These are phyloP conservation scores for Aspergillus glaucus DNA, from an alignment of 2,329 filamentous ascomycete species.

Conservation along the genomic window DNA sequence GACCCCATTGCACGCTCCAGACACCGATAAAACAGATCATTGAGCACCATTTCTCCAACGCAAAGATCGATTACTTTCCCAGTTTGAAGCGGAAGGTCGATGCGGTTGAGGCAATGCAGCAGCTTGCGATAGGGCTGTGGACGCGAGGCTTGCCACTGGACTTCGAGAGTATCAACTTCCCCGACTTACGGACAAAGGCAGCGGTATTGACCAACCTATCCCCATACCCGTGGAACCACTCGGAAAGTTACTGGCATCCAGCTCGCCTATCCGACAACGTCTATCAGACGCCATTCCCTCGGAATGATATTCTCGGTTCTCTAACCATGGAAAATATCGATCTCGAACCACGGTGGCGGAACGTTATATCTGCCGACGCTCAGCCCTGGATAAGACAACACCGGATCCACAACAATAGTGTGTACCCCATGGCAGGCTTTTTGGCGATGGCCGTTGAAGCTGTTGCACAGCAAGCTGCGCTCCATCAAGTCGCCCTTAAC, in stretches of 20 bases:
- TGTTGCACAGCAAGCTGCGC: constrained; percentile 21
- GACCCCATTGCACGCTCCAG: constrained; percentile 31
- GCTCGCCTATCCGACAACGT: constrained; percentile 34
- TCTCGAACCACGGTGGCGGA: constrained; percentile 21
- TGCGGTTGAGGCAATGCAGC: constrained; percentile 15
- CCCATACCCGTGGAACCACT: constrained; percentile 47
- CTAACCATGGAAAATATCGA: constrained; percentile 19
- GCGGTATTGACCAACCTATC: constrained; percentile 30
- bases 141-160: constrained; percentile 11
- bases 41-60: not conserved
- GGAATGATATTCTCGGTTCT: constrained; percentile 23
- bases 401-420: constrained; percentile 27
- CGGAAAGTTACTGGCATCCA: constrained; percentile 39
- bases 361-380: constrained; percentile 18
- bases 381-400: constrained; percentile 22
- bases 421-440: constrained; percentile 22
- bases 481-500: constrained; percentile 29
- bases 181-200: not conserved
- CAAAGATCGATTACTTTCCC: constrained; percentile 15
- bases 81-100: constrained; percentile 19
- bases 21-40: constrained; percentile 17
- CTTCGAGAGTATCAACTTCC: constrained; percentile 14
- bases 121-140: constrained; percentile 15
- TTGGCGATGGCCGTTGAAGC: constrained; percentile 28
- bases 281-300: constrained; percentile 10